Conservation (phyloP, 2,329 filamentous ascomycete genomes). For the Curvularia eragrostidis region DNA sequence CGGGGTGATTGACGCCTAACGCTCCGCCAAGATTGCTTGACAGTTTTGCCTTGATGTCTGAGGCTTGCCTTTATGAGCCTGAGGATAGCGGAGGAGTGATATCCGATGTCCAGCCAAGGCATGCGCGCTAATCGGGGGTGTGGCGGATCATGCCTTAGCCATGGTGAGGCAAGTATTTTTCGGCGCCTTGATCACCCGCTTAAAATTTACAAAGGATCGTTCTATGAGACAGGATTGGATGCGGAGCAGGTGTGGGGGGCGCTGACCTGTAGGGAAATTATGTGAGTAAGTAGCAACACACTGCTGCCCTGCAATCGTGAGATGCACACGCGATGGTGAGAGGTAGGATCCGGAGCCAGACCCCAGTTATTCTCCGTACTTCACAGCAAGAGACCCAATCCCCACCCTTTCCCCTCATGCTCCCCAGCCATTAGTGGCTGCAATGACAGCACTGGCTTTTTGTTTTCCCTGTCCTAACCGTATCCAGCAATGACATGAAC, state of each 20-base stretch:
- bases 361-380: background rate
- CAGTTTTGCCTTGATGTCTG: slow-evolving; percentile 22
- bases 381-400: background rate
- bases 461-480: background rate
- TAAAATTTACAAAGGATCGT: background rate
- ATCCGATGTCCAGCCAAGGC: slow-evolving; percentile 31
- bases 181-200: slow-evolving; percentile 12
- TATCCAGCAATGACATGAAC: background rate
- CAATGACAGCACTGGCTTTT: background rate
- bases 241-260: slow-evolving; percentile 1
- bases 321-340: background rate
- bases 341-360: background rate
- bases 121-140: slow-evolving; percentile 7
- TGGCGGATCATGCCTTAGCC: slow-evolving; percentile 20
- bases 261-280: background rate
- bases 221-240: slow-evolving; percentile 14
- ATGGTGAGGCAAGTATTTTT: slow-evolving; percentile 3
- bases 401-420: no score
- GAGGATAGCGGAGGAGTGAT: slow-evolving; percentile 22
- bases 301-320: background rate
- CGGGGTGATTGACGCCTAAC: slow-evolving; percentile 27
- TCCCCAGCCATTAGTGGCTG: no score
- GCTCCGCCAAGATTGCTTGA: slow-evolving; percentile 41
- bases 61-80: slow-evolving; percentile 27
- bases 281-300: background rate